Conservation (phyloP, 2,329 filamentous ascomycete genomes). For the Trichoderma polysporum region DNA sequence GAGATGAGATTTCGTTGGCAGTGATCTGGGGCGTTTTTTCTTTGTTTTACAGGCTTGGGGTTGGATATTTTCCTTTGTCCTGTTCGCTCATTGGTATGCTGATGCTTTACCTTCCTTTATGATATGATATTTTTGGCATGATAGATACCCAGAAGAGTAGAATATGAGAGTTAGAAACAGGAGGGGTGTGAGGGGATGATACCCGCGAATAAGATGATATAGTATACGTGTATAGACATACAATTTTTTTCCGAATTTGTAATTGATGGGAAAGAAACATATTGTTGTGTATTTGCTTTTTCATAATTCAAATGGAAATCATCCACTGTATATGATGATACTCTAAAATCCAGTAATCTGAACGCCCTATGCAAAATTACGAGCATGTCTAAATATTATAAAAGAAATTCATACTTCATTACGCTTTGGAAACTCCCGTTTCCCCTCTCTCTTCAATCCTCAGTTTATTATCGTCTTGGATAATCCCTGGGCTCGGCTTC, state of each 20-base stretch:
- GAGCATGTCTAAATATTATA: background rate
- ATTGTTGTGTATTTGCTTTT: background rate
- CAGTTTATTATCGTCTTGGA: background rate
- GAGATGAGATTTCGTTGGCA: background rate
- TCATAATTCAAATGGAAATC: no score
- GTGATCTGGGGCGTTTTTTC: background rate
- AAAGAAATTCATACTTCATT: background rate
- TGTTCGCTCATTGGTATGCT: background rate
- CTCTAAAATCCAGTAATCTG: background rate
- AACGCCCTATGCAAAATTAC: background rate
- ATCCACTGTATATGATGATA: background rate
- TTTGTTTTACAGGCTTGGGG: background rate
- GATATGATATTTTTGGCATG: conserved; percentile 16
- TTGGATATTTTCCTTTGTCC: background rate
- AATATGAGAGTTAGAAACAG: background rate
- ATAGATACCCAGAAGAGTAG: conserved; percentile 14
- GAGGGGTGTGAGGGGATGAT: background rate
- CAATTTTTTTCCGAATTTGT: background rate
- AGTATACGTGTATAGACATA: background rate
- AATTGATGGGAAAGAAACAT: background rate
- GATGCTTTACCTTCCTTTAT: conserved; percentile 8
- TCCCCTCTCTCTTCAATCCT: background rate
- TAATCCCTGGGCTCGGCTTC: background rate
- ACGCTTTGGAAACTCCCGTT: background rate
- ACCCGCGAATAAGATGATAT: background rate